Evolutionary conservation across 2,329 filamentous ascomycete species (phyloP), one percentile per base, ranked within the genome.

Genomic region (Diaporthe vaccinii): DNA sequence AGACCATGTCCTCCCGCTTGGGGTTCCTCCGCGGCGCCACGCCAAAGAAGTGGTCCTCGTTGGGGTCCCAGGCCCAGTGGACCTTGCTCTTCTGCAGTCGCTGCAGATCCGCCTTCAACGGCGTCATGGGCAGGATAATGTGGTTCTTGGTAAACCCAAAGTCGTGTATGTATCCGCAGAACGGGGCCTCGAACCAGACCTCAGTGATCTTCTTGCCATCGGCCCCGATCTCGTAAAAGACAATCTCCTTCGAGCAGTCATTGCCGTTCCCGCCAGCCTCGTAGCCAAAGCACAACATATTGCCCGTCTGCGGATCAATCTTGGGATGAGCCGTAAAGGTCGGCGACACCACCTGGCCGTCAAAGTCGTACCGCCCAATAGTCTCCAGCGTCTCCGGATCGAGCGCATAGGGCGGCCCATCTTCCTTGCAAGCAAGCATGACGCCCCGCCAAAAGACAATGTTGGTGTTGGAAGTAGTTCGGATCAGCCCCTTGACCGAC

Each of bases 381-480:
- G 88, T 89, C 77, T 88, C 86, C 8, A 89, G 80, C 0, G 86
- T 88, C 4, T 79, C 78, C 0, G 87, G 87, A 72, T 89, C 86
- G 84, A 89, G 83, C 0, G 87, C 86, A 76, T 84, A 89, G 0
- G 87, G 87, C 17, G 86, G 87, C 0, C 86, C 84, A 75, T 89
- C 87, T 72, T 92, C 90, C 78, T 91, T 91, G 72, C 83, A 85
- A 0, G 89, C 89, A 9, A 91, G 82, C 75, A 91, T 78, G 51
- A 88, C 84, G 0, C 89, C 89, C 14, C 88, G 82, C 86, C 88
- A 92, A 78, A 88, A 89, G 2, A 89, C 83, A 22, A 92, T 82
- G 75, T 92, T 91, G 2, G 90, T 92, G 77, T 92, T 92, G 3
- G 87, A 86, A 0, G 89, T 88, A 0, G 88, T 91, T 22, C 89